phyloP scores from a whole-genome alignment of 495 filamentous ascomycete species.

The Filosporella fistucella region DNA sequence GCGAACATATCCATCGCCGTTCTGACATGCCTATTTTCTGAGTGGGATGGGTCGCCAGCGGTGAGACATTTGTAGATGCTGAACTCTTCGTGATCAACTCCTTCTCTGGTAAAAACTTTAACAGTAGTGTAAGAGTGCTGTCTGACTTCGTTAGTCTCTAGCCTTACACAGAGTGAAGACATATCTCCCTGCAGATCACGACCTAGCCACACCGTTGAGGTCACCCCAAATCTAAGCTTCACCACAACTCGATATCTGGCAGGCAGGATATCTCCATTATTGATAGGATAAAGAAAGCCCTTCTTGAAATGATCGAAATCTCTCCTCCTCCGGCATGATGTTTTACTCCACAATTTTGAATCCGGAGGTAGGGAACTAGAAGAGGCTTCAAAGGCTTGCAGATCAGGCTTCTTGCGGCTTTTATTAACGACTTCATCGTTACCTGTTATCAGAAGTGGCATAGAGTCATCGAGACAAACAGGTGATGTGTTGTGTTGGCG shows the following conservation, averaged over 20 bases:
- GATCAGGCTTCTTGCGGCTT: not conserved
- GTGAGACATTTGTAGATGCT: slow-evolving; percentile 24
- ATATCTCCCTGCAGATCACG: slow-evolving; percentile 6
- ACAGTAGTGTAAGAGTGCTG: slow-evolving; percentile 7
- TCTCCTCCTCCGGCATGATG: not conserved
- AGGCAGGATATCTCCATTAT: slow-evolving; percentile 40
- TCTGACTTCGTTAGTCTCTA: slow-evolving; percentile 1
- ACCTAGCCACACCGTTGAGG: slow-evolving; percentile 47
- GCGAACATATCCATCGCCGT: slow-evolving; percentile 27
- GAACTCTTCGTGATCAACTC: slow-evolving; percentile 22
- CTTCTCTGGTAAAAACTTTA: slow-evolving; percentile 19
- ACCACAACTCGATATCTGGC: slow-evolving; percentile 41
- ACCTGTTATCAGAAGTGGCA: no score
- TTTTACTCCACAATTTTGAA: not conserved
- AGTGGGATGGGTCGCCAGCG: slow-evolving; percentile 18
- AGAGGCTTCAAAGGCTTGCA: not conserved
- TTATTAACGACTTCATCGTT: not conserved
- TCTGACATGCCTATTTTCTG: slow-evolving; percentile 23
- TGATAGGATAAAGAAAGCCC: slow-evolving; percentile 36
- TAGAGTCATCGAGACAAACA: no score
- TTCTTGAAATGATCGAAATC: not conserved
- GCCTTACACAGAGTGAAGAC: slow-evolving; percentile 3
- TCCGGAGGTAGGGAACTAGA: not conserved
- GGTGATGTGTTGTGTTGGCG: no score
- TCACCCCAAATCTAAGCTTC: slow-evolving; percentile 48